These are phyloP conservation scores for Paxillus involutus DNA, from an alignment of 768 basidiomycete species.

Conservation along the genomic window DNA sequence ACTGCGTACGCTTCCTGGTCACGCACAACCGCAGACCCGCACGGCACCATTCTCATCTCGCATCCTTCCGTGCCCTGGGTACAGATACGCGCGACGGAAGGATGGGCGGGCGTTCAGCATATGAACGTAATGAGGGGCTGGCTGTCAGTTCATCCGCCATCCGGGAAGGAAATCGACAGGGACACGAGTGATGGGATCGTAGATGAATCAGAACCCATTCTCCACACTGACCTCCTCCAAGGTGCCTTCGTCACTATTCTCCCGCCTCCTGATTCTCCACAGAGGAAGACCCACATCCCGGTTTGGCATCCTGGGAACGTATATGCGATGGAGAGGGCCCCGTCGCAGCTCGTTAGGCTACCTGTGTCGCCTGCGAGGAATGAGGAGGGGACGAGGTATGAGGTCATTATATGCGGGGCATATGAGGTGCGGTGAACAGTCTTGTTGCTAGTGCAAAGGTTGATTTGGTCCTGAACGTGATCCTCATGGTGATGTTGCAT, in stretches of 20 bases:
- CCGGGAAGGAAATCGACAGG: not conserved
- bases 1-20: conserved; percentile 57
- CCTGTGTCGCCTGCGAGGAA: conserved; percentile 39
- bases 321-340: conserved; percentile 62
- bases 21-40: conserved; percentile 35
- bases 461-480: not conserved
- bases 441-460: not conserved
- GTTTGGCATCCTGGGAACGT: conserved; percentile 87
- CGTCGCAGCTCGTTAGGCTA: conserved; percentile 48
- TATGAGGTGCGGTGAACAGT: conserved; percentile 60
- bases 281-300: conserved; percentile 26
- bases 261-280: conserved; percentile 38
- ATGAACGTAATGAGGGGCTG: conserved; percentile 68
- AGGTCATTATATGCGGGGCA: conserved; percentile 74
- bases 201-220: conserved; percentile 35
- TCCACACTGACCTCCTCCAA: conserved; percentile 63
- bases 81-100: conserved; percentile 70
- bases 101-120: conserved; percentile 87
- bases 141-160: conserved; percentile 56
- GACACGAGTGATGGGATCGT: not conserved
- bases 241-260: conserved; percentile 77
- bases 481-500: not conserved
- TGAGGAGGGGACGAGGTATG: conserved; percentile 53
- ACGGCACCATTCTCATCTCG: conserved; percentile 57
- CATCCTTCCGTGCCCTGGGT: conserved; percentile 68